Conservation (phyloP, 441 rosid genomes). For the Arabidopsis lyrata region DNA sequence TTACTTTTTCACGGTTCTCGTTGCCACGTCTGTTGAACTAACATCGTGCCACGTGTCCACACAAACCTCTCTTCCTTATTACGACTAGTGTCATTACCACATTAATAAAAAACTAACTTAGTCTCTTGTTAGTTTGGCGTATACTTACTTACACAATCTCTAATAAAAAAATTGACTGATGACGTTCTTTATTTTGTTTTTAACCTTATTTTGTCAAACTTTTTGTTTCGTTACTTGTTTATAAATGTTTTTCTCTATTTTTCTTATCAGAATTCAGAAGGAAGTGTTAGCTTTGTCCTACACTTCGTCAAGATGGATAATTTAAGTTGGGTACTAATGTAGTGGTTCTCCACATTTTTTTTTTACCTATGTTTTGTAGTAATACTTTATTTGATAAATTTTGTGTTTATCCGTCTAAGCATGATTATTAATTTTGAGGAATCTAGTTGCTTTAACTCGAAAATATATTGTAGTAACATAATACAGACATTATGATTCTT, state of each 20-base stretch:
- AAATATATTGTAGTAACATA: background rate
- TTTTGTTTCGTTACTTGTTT: background rate
- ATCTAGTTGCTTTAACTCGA: no score
- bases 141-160: slow-evolving; percentile 26
- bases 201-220: slow-evolving; percentile 10
- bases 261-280: background rate
- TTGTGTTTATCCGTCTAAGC: no score
- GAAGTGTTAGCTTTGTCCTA: background rate
- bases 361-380: no score
- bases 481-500: background rate
- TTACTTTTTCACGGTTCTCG: slow-evolving; percentile 32
- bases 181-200: slow-evolving; percentile 3
- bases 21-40: slow-evolving; percentile 40
- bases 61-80: background rate
- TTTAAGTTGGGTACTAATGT: background rate
- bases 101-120: slow-evolving; percentile 14
- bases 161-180: background rate
- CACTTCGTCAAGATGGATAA: slow-evolving; percentile 14
- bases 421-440: no score
- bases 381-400: no score
- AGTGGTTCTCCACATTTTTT: background rate
- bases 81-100: slow-evolving; percentile 26
- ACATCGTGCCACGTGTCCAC: slow-evolving; percentile 22
- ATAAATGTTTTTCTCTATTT: background rate
- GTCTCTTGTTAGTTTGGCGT: slow-evolving; percentile 31